phyloP scores from a whole-genome alignment of 768 basidiomycete species.

The Suillus tomentosus region DNA sequence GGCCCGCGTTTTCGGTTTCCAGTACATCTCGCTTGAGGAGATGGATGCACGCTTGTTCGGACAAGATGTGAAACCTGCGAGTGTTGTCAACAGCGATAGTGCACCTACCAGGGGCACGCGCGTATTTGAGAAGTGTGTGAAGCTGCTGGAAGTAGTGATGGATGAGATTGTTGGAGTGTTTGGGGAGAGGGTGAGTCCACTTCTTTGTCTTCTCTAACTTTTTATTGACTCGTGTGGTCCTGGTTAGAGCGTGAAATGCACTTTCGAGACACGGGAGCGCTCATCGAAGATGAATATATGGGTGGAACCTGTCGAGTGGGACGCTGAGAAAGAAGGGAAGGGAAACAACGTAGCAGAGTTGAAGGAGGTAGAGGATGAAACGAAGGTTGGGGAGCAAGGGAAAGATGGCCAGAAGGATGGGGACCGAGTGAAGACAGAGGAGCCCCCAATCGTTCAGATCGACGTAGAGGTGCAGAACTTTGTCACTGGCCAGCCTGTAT shows the following conservation, averaged over 20 bases:
- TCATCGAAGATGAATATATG: constrained; percentile 56
- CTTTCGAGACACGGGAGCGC: constrained; percentile 57
- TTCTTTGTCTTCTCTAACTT: constrained; percentile 7
- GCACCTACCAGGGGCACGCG: constrained; percentile 52
- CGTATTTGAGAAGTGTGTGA: constrained; percentile 76
- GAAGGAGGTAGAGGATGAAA: constrained; percentile 10
- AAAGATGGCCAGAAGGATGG: not conserved
- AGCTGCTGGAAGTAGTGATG: constrained; percentile 66
- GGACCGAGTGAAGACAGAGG: not conserved
- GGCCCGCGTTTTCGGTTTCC: constrained; percentile 86
- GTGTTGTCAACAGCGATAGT: constrained; percentile 11
- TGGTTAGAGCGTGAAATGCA: constrained; percentile 55
- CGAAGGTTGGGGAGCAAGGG: not conserved
- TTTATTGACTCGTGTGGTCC: not conserved
- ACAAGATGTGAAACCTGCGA: constrained; percentile 25
- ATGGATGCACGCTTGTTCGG: constrained; percentile 88
- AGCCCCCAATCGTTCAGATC: constrained; percentile 57
- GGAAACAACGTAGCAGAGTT: not conserved
- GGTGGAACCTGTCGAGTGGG: constrained; percentile 62
- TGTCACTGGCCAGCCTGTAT: constrained; percentile 39
- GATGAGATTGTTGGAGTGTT: constrained; percentile 59
- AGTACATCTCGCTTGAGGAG: constrained; percentile 84
- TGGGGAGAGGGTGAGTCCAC: constrained; percentile 59
- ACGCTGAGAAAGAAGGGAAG: constrained; percentile 34
- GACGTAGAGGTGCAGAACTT: constrained; percentile 50